These are phyloP conservation scores for Pseudonitzschia pungens DNA, from an alignment of 108 stramenopile genomes.

Conservation along the genomic window DNA sequence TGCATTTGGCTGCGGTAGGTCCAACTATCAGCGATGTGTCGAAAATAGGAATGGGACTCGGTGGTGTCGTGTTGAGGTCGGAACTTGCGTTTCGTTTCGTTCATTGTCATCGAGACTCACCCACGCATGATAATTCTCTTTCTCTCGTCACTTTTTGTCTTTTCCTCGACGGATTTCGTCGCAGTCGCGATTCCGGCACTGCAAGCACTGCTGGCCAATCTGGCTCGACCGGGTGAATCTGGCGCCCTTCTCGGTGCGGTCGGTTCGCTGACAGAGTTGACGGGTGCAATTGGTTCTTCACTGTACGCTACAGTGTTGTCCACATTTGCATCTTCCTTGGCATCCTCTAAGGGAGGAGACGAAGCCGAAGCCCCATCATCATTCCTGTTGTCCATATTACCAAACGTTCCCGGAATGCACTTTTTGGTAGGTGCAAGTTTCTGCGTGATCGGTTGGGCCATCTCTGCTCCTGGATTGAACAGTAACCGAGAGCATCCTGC, in stretches of 20 bases:
- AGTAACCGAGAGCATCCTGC: background rate
- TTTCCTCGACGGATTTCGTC: background rate
- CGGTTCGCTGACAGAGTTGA: background rate
- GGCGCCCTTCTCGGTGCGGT: slow-evolving; percentile 10
- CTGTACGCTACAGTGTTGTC: slow-evolving; percentile 2
- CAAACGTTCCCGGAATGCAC: slow-evolving; percentile 1
- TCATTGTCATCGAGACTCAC: too few relatives aligned
- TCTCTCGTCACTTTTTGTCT: background rate
- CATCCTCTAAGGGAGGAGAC: background rate
- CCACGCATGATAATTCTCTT: background rate
- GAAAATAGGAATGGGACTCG: background rate
- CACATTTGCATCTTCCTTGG: background rate
- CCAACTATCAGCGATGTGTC: background rate
- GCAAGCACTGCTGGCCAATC: slow-evolving; percentile 11
- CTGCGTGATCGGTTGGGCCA: background rate
- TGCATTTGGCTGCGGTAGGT: slow-evolving; percentile 3
- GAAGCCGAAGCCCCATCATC: background rate
- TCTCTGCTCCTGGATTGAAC: slow-evolving; percentile 9
- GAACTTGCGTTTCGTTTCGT: background rate
- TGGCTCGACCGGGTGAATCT: background rate
- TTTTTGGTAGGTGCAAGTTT: slow-evolving; percentile 12
- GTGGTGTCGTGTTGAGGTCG: background rate
- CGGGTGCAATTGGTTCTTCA: slow-evolving; percentile 2
- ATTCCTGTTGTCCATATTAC: background rate
- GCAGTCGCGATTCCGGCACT: slow-evolving; percentile 9